Conservation (phyloP, 2,329 filamentous ascomycete genomes). For the Ophiostoma sp. region DNA sequence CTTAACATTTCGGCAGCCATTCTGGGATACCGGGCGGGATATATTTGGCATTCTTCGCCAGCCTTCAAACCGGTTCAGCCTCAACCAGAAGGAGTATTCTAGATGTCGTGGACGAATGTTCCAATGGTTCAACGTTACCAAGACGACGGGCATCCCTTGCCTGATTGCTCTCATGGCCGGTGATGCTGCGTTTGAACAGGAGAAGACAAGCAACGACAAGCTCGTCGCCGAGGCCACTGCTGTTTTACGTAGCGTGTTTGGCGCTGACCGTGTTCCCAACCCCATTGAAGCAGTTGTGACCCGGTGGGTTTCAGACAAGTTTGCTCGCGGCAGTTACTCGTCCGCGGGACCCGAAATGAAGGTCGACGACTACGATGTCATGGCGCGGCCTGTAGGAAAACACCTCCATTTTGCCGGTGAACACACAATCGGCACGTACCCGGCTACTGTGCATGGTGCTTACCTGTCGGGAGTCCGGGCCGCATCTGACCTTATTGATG, state of each 20-base stretch:
- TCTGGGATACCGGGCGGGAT: conserved; percentile 85
- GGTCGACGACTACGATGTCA: conserved; percentile 83
- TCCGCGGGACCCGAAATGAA: conserved; percentile 80
- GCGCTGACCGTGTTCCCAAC: conserved; percentile 57
- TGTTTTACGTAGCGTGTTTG: conserved; percentile 72
- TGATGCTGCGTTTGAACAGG: conserved; percentile 84
- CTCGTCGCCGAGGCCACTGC: conserved; percentile 76
- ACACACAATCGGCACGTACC: conserved; percentile 91
- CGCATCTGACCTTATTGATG: conserved; percentile 77
- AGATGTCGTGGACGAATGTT: conserved; percentile 85
- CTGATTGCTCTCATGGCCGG: conserved; percentile 93
- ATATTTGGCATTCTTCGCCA: conserved; percentile 90
- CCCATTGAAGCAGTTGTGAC: conserved; percentile 86
- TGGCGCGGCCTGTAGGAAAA: conserved; percentile 70
- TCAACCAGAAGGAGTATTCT: conserved; percentile 74
- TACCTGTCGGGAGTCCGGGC: conserved; percentile 90
- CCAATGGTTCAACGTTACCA: conserved; percentile 93
- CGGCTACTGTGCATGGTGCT: conserved; percentile 93
- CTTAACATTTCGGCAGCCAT: conserved; percentile 78
- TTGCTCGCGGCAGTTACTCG: conserved; percentile 92
- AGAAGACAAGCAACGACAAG: conserved; percentile 66
- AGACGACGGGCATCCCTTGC: conserved; percentile 80
- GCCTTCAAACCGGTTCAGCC: conserved; percentile 62
- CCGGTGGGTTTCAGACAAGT: conserved; percentile 84
- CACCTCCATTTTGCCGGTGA: conserved; percentile 95